These are phyloP conservation scores for Trichosporon sp. DNA, from an alignment of 1,284 basidiomycete genomes.

Conservation along the genomic window DNA sequence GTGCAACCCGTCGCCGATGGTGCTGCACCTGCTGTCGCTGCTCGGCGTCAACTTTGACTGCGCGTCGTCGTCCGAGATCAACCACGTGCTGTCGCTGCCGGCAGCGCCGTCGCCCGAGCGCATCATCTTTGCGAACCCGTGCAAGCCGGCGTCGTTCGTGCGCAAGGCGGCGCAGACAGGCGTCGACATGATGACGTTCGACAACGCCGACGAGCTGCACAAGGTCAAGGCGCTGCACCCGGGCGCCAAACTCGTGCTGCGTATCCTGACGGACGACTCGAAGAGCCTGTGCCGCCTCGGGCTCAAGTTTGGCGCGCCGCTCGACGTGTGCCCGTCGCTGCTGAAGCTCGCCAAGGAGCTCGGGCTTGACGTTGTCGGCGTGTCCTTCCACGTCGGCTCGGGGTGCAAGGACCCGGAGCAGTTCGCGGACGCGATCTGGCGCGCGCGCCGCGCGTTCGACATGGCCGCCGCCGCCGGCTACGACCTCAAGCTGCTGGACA, in stretches of 20 bases:
- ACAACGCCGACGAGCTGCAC: slow-evolving; percentile 95
- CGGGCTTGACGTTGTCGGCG: slow-evolving; percentile 81
- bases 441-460: slow-evolving; percentile 79
- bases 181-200: slow-evolving; percentile 94
- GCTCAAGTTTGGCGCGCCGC: slow-evolving; percentile 93
- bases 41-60: slow-evolving; percentile 95
- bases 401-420: slow-evolving; percentile 90
- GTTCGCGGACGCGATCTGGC: slow-evolving; percentile 83
- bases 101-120: slow-evolving; percentile 53
- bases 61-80: slow-evolving; percentile 94
- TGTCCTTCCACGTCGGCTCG: slow-evolving; percentile 96
- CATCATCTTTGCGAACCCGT: slow-evolving; percentile 98
- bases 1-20: slow-evolving; percentile 95
- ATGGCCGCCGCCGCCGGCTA: slow-evolving; percentile 81
- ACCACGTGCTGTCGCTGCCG: slow-evolving; percentile 70
- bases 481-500: slow-evolving; percentile 76
- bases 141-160: slow-evolving; percentile 93
- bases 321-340: slow-evolving; percentile 73
- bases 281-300: slow-evolving; percentile 91
- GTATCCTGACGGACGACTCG: slow-evolving; percentile 95
- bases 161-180: slow-evolving; percentile 72
- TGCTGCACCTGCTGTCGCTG: slow-evolving; percentile 82
- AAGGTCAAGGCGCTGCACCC: slow-evolving; percentile 86
- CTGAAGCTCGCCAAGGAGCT: slow-evolving; percentile 75
- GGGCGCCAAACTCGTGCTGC: slow-evolving; percentile 78